These are phyloP conservation scores for Candida nanaspora DNA, from an alignment of 805 yeast species.

Conservation along the genomic window DNA sequence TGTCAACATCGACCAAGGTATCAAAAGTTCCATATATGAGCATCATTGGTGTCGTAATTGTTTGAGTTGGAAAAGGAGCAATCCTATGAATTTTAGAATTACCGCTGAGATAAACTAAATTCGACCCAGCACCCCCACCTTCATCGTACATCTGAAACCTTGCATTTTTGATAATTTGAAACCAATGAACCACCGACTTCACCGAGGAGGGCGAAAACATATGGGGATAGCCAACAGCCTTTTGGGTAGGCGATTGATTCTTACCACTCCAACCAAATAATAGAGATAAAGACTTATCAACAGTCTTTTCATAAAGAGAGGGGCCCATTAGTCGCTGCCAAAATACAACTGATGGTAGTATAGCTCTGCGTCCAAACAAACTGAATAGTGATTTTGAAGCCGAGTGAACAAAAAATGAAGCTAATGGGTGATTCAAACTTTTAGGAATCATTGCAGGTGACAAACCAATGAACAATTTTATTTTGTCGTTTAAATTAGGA, in stretches of 20 bases:
- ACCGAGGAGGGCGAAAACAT: slow-evolving; percentile 50
- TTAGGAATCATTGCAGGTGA: slow-evolving; percentile 95
- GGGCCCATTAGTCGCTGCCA: slow-evolving; percentile 49
- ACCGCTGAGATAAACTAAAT: slow-evolving; percentile 21
- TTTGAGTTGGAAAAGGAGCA: slow-evolving; percentile 54
- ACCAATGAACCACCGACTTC: slow-evolving; percentile 46
- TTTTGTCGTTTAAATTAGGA: slow-evolving; percentile 50
- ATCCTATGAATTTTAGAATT: slow-evolving; percentile 34
- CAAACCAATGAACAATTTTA: slow-evolving; percentile 63
- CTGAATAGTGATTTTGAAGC: slow-evolving; percentile 67
- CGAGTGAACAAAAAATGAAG: slow-evolving; percentile 53
- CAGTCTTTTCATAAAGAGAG: slow-evolving; percentile 36
- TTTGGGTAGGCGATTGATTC: slow-evolving; percentile 37
- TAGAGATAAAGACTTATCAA: slow-evolving; percentile 36
- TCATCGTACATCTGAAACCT: slow-evolving; percentile 51
- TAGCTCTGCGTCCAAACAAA: slow-evolving; percentile 66
- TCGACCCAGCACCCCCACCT: slow-evolving; percentile 25
- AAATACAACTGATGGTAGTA: slow-evolving; percentile 66
- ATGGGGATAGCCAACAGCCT: slow-evolving; percentile 42
- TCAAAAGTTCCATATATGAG: slow-evolving; percentile 76
- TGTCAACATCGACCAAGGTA: slow-evolving; percentile 79
- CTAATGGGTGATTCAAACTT: slow-evolving; percentile 47
- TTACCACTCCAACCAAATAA: slow-evolving; percentile 42
- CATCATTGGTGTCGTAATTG: slow-evolving; percentile 68
- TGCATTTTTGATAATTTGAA: slow-evolving; percentile 36